Evolutionary conservation across 306 rosid species (phyloP).

Genomic region (Dryas drummondii): DNA sequence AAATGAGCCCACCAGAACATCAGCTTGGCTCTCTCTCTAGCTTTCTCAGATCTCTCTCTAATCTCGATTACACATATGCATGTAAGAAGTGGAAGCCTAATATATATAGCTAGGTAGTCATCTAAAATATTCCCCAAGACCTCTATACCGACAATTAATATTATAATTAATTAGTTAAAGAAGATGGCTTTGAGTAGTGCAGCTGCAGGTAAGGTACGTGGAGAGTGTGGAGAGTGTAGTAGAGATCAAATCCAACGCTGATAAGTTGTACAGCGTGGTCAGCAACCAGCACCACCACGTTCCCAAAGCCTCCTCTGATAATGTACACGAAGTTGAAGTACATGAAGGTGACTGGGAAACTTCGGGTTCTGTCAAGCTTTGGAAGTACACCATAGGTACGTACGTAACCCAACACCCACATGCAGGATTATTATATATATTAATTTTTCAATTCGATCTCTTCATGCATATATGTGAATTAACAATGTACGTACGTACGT

Average conservation of each 20-base stretch:
- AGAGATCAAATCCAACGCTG: constrained; percentile 30
- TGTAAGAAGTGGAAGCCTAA: too few species aligned
- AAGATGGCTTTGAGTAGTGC: not conserved
- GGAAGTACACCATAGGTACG: constrained; percentile 42
- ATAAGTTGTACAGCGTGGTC: constrained; percentile 23
- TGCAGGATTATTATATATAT: too few species aligned
- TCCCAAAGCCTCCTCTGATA: constrained; percentile 21
- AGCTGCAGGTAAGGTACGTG: not conserved
- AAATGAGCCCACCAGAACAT: too few species aligned
- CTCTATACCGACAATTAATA: too few species aligned
- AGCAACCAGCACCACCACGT: constrained; percentile 16
- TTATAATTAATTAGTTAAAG: not conserved
- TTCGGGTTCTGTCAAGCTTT: constrained; percentile 42
- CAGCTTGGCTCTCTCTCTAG: too few species aligned
- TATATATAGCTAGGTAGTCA: too few species aligned
- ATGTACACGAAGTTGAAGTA: constrained; percentile 26
- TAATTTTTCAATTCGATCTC: too few species aligned
- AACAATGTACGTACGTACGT: constrained; percentile 18
- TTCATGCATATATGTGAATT: too few species aligned
- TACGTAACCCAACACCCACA: too few species aligned
- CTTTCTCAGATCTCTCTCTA: too few species aligned
- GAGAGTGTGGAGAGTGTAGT: constrained; percentile 21
- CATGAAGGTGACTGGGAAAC: constrained; percentile 61
- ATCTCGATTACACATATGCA: too few species aligned
- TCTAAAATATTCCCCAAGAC: too few species aligned